Evolutionary conservation across 129 eudicot species (phyloP), one percentile per base, ranked within the genome.

Genomic region (Helianthus tuberosus): DNA sequence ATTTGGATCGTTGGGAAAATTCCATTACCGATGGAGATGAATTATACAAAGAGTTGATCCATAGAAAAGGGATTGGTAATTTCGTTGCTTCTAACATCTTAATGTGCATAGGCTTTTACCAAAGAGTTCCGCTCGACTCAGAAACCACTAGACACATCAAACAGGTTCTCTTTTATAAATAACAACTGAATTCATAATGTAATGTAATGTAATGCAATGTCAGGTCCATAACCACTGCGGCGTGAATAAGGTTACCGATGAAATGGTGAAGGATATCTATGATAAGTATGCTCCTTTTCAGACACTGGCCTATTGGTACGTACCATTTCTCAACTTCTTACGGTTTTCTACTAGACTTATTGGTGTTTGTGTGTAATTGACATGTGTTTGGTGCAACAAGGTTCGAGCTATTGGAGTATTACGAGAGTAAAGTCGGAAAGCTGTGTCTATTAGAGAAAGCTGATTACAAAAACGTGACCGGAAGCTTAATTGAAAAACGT

Each of bases 271-370:
- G 49, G 51, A 80, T 61, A 73, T 86, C 13, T 86, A 86, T 32
- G 77, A 53, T 39, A 62, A 64, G 9, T 83, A 80, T 77, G 78
- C 68, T n/a, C 91, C 91, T 5, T 86, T 73, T 64, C 87, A 86
- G 39, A 69, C 81, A 39, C 69, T 86, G 13, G 81, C 82, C 5
- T 86, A 66, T 77, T 83, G 86, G 86, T 66, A 64, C 15, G 86
- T 66, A 64, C 15, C 51, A 2, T 12, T 41, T 41, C 46, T 41
- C 46, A 41, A 39, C 8, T 39, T 39, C 44, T 5, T 39, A 20
- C 23, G 23, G 23, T 20, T 20, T 20, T 20, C 23, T 20, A 20
- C 23, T 20, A 20, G 23, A 20, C 23, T 20, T 20, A 20, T 39
- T 39, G 44, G 44, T 39, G 44, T 39, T 39, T 39, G 44, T 39